These are phyloP conservation scores for Glarea lozoyensis DNA, from an alignment of 495 filamentous ascomycete species.

Conservation along the genomic window DNA sequence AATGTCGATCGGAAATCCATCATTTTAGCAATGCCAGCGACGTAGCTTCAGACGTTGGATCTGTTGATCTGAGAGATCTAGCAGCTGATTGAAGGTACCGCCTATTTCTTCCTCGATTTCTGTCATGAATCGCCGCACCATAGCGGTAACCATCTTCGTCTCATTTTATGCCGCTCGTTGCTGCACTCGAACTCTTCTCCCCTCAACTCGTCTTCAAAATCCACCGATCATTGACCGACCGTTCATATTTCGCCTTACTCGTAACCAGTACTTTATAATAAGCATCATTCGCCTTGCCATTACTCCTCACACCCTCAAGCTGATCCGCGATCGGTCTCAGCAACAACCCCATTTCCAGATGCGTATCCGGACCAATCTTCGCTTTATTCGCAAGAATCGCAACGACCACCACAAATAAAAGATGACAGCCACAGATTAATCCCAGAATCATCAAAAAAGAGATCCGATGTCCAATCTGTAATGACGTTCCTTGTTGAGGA, in stretches of 20 bases:
- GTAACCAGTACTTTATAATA: slow-evolving; percentile 15
- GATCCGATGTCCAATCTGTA: slow-evolving; percentile 10
- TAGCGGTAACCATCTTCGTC: no score
- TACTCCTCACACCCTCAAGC: slow-evolving; percentile 10
- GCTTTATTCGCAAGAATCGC: slow-evolving; percentile 17
- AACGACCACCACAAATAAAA: slow-evolving; percentile 11
- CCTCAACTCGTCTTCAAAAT: slow-evolving; percentile 11
- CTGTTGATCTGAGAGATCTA: no score
- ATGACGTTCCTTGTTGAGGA: slow-evolving; percentile 6
- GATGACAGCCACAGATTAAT: slow-evolving; percentile 14
- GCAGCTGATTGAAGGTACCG: no score
- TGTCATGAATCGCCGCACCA: no score
- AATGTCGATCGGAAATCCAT: no score
- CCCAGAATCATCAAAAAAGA: slow-evolving; percentile 16
- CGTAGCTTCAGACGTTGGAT: no score
- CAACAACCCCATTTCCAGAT: slow-evolving; percentile 12
- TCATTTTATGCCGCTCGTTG: no score
- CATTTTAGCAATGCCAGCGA: no score
- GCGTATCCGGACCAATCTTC: slow-evolving; percentile 14
- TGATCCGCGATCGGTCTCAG: slow-evolving; percentile 19
- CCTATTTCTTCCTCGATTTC: no score
- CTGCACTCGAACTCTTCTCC: background rate
- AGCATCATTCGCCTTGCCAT: slow-evolving; percentile 8
- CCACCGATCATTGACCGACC: slow-evolving; percentile 11
- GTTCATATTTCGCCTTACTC: slow-evolving; percentile 13